phyloP scores from a whole-genome alignment of 129 eudicot genomes.

The Pseudognaphalium luteoalbum region DNA sequence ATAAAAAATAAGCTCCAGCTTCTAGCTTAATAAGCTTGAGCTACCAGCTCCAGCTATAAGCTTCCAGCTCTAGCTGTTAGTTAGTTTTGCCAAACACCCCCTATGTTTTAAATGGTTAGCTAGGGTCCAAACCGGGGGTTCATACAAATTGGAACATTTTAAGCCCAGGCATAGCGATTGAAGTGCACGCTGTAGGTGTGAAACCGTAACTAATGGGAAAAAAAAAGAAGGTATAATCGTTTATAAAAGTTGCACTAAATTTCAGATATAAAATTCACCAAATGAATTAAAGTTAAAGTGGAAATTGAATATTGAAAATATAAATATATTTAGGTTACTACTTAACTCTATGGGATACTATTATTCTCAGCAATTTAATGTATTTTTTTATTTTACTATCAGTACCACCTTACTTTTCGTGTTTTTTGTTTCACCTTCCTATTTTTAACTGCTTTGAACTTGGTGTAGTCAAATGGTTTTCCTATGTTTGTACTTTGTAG shows the following conservation, averaged over 20 bases:
- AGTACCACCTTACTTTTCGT: slow-evolving; percentile 5
- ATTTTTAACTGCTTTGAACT: neutral
- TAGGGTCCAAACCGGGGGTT: slow-evolving; percentile 1
- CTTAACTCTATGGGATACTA: neutral
- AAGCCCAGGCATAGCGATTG: neutral
- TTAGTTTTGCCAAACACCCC: too few species aligned
- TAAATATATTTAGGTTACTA: neutral
- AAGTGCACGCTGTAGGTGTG: slow-evolving; percentile 1
- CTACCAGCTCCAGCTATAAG: too few species aligned
- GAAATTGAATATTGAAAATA: neutral
- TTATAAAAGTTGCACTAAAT: slow-evolving; percentile 7
- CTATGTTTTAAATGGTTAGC: neutral
- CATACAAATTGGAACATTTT: neutral
- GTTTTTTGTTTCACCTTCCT: neutral
- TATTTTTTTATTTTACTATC: neutral
- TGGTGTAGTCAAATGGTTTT: neutral
- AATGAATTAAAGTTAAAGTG: neutral
- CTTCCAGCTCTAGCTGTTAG: too few species aligned
- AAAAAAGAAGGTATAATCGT: neutral
- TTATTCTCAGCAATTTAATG: slow-evolving; percentile 1
- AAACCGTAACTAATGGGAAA: slow-evolving; percentile 5
- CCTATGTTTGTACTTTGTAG: slow-evolving; percentile 7
- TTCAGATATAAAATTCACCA: neutral
- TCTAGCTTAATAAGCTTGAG: too few species aligned
- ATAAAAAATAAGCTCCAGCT: too few species aligned